Percentiles rank a stretch among this genome's conserved stretches.
Conservation (phyloP, 2,329 filamentous ascomycete genomes). For the Nectriaceae sp. region DNA sequence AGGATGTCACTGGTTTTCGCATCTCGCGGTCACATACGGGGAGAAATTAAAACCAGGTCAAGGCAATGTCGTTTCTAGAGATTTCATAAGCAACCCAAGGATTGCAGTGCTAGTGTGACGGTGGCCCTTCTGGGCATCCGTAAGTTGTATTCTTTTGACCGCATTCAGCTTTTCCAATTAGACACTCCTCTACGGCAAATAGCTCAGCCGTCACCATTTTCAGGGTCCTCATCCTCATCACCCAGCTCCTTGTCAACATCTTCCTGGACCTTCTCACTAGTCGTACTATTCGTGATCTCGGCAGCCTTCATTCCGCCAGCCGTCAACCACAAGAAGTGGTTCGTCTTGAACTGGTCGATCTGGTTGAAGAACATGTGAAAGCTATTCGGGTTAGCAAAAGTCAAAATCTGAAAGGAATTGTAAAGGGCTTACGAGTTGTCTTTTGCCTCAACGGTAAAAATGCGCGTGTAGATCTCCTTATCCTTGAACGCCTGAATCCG, state of each 20-base stretch:
- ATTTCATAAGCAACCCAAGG: no score
- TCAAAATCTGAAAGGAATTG: not conserved
- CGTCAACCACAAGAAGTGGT: constrained; percentile 75
- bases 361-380: constrained; percentile 81
- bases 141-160: not conserved
- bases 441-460: constrained; percentile 87
- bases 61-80: no score
- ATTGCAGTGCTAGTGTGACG: no score
- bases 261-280: constrained; percentile 41
- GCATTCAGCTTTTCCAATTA: not conserved
- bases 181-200: no score
- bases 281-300: constrained; percentile 36
- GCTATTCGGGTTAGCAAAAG: constrained; percentile 40
- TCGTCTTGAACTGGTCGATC: constrained; percentile 71
- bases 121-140: no score
- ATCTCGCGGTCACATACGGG: no score
- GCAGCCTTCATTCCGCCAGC: constrained; percentile 67
- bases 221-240: constrained; percentile 53
- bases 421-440: constrained; percentile 77
- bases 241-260: constrained; percentile 50
- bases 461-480: constrained; percentile 85
- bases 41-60: no score
- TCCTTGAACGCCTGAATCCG: constrained; percentile 90
- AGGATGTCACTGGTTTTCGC: not conserved
- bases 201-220: constrained; percentile 45